Evolutionary conservation across 257 asterid species (phyloP), one percentile per base, ranked within the genome.

Genomic region (Nicotiana obtusifolia): DNA sequence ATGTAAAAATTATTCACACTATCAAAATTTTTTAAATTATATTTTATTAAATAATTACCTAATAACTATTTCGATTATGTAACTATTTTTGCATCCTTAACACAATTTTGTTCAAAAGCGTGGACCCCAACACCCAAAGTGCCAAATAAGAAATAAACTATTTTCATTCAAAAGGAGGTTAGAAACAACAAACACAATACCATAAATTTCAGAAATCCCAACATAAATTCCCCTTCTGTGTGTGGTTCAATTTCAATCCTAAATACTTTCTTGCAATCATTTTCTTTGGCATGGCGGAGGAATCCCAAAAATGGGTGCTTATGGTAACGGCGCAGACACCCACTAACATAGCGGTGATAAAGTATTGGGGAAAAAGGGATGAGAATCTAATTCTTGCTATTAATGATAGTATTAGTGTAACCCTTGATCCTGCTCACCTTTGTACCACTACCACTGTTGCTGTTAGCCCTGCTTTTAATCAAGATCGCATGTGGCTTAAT

Each of bases 401-500:
- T 66, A 95, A 95, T 61, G 97, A 94, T 80, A 95, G 99, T 87
- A 95, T 95, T 59, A 95, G 99, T 83, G 97, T 95, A 57, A 95
- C 98, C 20, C 97, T 95, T 62, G 99, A 93, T 81, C 98, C 98
- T 28, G 87, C 90, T 75, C 98, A 92, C 66, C 97, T 95, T 84
- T 93, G 99, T 89, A 95, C 98, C 83, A 94, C 98, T 85, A 95
- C 99, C 84, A 94, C 99, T 85, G 99, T 94, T 80, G 95, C 97
- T 75, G 99, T 92, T 83, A 92, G 99, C 84, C 97, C 97, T 3
- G 73, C 84, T 44, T 94, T 94, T 83, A 61, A 89, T 7, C 85
- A 83, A 17, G 99, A 95, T 62, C 93, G 97, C 52, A 95, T 94
- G 93, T 95, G 99, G 98, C 97, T 95, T 81, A 94, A 94, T 77